Base-by-base conservation (phyloP, 805 yeast genomes). In the Yarrowia yakushimensis region DNA sequence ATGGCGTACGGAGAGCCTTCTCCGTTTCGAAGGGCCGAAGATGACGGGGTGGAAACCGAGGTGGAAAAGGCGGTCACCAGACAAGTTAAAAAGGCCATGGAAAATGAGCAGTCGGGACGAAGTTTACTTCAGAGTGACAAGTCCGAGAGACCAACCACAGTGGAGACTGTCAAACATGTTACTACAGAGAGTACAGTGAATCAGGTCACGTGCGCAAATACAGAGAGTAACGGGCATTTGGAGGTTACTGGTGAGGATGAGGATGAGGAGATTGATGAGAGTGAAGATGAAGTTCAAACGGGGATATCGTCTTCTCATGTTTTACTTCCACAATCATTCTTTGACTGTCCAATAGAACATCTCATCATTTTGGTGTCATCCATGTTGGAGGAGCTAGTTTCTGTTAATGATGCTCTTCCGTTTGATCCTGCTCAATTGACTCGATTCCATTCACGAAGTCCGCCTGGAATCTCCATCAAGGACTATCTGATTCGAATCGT, bases 381-480 rank as follows among this genome's bases (percentile, higher is more conserved):
- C 61, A 90, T 92, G 94, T 76, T 94, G 27, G 80, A 82, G 50
- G 87, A 89, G 41, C 79, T 93, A 23, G 89, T 92, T 13, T 73
- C 77, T 23, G 79, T 89, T 33, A 93, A 93, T 72, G 98, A 93
- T 74, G 76, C 69, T 28, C 68, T 69, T 23, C 77, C 79, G 41
- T 74, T 71, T 63, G 73, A 66, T 61, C 69, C 73, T 9, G 71
- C 72, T 18, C 70, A 72, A 28, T 79, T 94, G 60, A 93, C 99
- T 0, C 78, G 98, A 66, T 93, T 93, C 73, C 99, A 93, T 73
- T 91, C 97, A 4, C 80, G 97, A 65, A 85, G 93, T 0, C 96
- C 97, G 3, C 98, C 99, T 0, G 82, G 82, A 17, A 93, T 93
- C 45, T 86, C 96, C 6, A 83, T 91, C 15, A 82, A 81, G 66